Conservation (phyloP, 1,284 basidiomycete species). For the Fistulinella cinereoalba region DNA sequence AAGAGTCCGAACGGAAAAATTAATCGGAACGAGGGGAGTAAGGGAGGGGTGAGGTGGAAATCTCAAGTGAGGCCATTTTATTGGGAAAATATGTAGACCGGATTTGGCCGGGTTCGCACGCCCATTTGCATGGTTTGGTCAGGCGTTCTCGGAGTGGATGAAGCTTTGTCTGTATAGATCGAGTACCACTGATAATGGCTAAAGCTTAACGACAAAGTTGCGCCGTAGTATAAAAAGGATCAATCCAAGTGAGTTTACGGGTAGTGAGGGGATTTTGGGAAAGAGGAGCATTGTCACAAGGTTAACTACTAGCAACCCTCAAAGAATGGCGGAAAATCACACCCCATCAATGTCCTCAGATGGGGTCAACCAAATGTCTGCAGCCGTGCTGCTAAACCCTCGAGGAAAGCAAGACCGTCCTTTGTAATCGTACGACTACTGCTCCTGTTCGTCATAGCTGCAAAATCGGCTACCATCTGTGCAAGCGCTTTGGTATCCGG, state of each 20-base stretch:
- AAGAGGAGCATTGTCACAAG: too few relatives aligned
- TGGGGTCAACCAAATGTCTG: constrained; percentile 26
- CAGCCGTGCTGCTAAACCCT: constrained; percentile 54
- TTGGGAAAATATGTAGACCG: constrained; percentile 19
- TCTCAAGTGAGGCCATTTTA: constrained; percentile 13
- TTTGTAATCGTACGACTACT: constrained; percentile 68
- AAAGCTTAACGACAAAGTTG: too few relatives aligned
- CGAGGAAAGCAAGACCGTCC: constrained; percentile 70
- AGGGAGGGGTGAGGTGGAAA: background rate
- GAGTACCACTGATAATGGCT: too few relatives aligned
- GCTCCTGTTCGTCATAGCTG: constrained; percentile 59
- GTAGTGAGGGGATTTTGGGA: too few relatives aligned
- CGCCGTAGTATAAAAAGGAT: too few relatives aligned
- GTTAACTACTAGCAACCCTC: too few relatives aligned
- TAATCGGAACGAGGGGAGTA: background rate
- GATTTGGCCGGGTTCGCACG: constrained; percentile 28
- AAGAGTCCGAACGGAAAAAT: constrained; percentile 3
- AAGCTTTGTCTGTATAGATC: too few relatives aligned
- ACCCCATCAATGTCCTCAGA: background rate
- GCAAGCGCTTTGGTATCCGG: constrained; percentile 54
- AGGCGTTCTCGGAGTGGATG: too few relatives aligned
- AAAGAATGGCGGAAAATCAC: too few relatives aligned
- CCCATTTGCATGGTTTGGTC: too few relatives aligned
- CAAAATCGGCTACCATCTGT: constrained; percentile 63
- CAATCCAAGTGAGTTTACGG: too few relatives aligned